Conservation (phyloP, 1,284 basidiomycete genomes). For the Ceratobasidium sp. region DNA sequence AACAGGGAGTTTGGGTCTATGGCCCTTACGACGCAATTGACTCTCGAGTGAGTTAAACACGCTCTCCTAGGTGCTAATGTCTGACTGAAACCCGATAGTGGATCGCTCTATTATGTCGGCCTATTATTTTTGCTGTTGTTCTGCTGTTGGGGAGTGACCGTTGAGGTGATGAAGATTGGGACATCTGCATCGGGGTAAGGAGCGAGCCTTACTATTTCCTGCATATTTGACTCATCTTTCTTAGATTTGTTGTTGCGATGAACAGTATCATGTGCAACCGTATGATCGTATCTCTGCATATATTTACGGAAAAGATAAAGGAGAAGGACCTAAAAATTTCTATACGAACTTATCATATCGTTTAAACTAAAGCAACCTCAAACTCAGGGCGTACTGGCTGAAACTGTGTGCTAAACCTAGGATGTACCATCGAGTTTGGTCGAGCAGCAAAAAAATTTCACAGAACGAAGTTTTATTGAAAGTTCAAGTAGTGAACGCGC, state of each 20-base stretch:
- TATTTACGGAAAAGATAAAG: constrained; percentile 8
- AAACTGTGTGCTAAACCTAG: too few relatives aligned
- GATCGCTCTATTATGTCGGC: constrained; percentile 22
- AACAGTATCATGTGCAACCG: constrained; percentile 26
- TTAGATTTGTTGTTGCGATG: constrained; percentile 10
- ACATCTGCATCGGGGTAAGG: constrained; percentile 16
- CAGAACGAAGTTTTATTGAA: too few relatives aligned
- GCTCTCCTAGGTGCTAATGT: neutral
- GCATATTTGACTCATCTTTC: neutral
- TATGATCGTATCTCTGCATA: constrained; percentile 16
- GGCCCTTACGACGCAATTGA: neutral
- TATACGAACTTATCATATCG: neutral
- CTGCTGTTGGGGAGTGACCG: neutral
- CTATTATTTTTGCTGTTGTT: neutral
- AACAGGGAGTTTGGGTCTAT: constrained; percentile 5
- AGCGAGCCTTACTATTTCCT: neutral
- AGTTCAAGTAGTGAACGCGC: too few relatives aligned
- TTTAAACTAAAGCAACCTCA: neutral
- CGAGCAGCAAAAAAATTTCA: neutral
- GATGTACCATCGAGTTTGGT: too few relatives aligned
- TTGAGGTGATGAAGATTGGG: neutral
- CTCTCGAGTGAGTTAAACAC: constrained; percentile 12
- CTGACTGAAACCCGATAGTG: neutral
- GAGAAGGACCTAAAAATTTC: neutral
- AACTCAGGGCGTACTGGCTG: too few relatives aligned